Conservation (phyloP, 2,329 filamentous ascomycete species). For the Pseudocercospora macadamiae region DNA sequence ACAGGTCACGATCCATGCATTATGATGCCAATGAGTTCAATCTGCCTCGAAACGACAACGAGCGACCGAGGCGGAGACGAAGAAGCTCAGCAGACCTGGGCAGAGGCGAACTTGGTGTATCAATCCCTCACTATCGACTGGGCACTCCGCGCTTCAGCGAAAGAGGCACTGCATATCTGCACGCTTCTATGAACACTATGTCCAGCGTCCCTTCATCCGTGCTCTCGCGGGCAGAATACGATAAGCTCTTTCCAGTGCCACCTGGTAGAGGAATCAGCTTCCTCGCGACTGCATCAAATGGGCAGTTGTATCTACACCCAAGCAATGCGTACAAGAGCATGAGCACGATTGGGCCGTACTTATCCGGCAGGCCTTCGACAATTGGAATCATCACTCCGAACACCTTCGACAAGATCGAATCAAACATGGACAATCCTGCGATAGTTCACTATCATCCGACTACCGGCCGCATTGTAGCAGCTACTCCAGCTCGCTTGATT, state of each 20-base stretch:
- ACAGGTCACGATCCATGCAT: slow-evolving; percentile 49
- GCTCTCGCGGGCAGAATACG: slow-evolving; percentile 49
- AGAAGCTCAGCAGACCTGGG: slow-evolving; percentile 35
- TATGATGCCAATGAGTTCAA: slow-evolving; percentile 33
- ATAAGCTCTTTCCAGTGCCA: slow-evolving; percentile 48
- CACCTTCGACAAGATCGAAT: slow-evolving; percentile 81
- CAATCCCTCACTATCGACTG: slow-evolving; percentile 80
- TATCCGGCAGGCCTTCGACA: slow-evolving; percentile 17
- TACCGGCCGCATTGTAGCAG: slow-evolving; percentile 78
- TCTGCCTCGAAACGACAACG: slow-evolving; percentile 29
- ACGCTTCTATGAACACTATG: slow-evolving; percentile 75
- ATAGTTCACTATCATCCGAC: slow-evolving; percentile 79
- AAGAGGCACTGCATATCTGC: slow-evolving; percentile 74
- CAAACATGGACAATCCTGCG: slow-evolving; percentile 77
- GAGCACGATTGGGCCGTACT: slow-evolving; percentile 10
- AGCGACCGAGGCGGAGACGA: slow-evolving; percentile 26
- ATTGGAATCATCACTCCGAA: slow-evolving; percentile 52
- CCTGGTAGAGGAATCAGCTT: slow-evolving; percentile 33
- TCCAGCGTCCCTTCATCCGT: slow-evolving; percentile 68
- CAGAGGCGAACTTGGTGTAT: slow-evolving; percentile 33
- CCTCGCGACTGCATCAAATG: slow-evolving; percentile 19
- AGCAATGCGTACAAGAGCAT: slow-evolving; percentile 15
- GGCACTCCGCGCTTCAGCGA: slow-evolving; percentile 80
- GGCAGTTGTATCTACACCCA: slow-evolving; percentile 27
- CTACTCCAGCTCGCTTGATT: slow-evolving; percentile 86